Percentiles rank a stretch among this genome's conserved stretches.
Conservation (phyloP, 352 stramenopile species). For the Saprolegnia parasitica region DNA sequence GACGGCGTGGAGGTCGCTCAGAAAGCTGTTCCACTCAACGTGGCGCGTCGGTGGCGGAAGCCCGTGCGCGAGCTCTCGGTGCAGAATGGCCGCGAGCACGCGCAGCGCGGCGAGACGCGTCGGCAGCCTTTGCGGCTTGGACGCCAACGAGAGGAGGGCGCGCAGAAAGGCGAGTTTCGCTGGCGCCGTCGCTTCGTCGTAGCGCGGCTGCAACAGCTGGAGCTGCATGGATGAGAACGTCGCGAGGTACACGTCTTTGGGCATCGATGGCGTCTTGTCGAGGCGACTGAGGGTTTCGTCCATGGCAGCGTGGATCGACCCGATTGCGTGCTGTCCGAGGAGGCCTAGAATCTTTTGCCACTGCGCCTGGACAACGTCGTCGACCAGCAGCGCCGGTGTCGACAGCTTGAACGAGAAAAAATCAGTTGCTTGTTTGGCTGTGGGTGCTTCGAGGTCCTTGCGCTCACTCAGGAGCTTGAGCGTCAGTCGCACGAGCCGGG, state of each 20-base stretch:
- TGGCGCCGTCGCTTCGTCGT: conserved; percentile 29
- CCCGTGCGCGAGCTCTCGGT: conserved; percentile 35
- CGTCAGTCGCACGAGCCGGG: background rate
- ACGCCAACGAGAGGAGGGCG: conserved; percentile 41
- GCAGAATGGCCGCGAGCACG: conserved; percentile 41
- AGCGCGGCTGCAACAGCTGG: conserved; percentile 13
- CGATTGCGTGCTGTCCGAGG: conserved; percentile 13
- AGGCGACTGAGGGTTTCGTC: background rate
- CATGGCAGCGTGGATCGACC: conserved; percentile 13
- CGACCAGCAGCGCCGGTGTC: background rate
- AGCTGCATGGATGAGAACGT: conserved; percentile 15
- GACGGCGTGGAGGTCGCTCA: conserved; percentile 55
- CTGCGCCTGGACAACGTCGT: conserved; percentile 1
- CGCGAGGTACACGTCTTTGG: conserved; percentile 18
- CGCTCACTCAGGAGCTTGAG: conserved; percentile 19
- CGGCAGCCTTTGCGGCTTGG: conserved; percentile 49
- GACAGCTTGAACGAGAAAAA: conserved; percentile 19
- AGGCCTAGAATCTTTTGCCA: conserved; percentile 22
- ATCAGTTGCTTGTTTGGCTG: background rate
- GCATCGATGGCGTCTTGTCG: background rate
- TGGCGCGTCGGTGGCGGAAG: conserved; percentile 32
- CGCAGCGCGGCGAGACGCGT: conserved; percentile 42
- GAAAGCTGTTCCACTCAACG: conserved; percentile 54
- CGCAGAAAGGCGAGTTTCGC: conserved; percentile 48
- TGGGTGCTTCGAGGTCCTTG: background rate